A percentile compares a stretch with the other conserved stretches of the same genome.
Evolutionary conservation across 208 protist species (phyloP).

Genomic region (Phytomonas sp.): DNA sequence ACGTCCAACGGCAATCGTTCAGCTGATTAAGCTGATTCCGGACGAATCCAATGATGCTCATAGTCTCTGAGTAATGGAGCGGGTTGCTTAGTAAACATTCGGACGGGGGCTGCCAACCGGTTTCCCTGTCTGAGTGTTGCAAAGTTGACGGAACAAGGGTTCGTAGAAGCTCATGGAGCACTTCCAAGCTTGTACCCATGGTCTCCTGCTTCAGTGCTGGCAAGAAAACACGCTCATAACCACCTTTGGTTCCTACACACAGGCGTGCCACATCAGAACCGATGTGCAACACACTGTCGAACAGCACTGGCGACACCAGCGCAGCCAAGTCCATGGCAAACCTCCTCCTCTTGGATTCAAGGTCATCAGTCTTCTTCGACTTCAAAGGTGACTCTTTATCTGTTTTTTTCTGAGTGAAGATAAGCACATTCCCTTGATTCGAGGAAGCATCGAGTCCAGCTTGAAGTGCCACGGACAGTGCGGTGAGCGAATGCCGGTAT

Average conservation of each 20-base stretch:
- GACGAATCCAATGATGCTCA: background rate
- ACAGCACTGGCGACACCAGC: conserved; percentile 23
- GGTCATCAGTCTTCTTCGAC: background rate
- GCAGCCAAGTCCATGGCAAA: conserved; percentile 15
- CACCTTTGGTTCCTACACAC: conserved; percentile 56
- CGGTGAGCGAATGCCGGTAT: conserved; percentile 54
- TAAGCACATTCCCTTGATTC: conserved; percentile 35
- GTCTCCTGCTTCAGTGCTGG: conserved; percentile 17
- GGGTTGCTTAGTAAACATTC: background rate
- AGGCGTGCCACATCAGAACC: conserved; percentile 54
- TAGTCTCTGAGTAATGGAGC: background rate
- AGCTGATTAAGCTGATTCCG: background rate
- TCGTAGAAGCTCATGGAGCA: conserved; percentile 27
- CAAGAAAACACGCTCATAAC: conserved; percentile 67
- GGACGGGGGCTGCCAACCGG: conserved; percentile 8
- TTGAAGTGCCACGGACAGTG: conserved; percentile 45
- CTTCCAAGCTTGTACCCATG: conserved; percentile 5
- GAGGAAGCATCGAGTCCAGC: conserved; percentile 15
- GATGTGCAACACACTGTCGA: conserved; percentile 32
- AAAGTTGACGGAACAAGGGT: conserved; percentile 8
- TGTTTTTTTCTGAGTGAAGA: conserved; percentile 16
- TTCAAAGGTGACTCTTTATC: conserved; percentile 11
- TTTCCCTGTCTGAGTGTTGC: background rate
- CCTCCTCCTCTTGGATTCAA: background rate
- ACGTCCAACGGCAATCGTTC: background rate